A percentile compares a stretch with the other conserved stretches of the same genome.
phyloP scores from a whole-genome alignment of 129 eudicot genomes.

The Centaurea solstitialis region DNA sequence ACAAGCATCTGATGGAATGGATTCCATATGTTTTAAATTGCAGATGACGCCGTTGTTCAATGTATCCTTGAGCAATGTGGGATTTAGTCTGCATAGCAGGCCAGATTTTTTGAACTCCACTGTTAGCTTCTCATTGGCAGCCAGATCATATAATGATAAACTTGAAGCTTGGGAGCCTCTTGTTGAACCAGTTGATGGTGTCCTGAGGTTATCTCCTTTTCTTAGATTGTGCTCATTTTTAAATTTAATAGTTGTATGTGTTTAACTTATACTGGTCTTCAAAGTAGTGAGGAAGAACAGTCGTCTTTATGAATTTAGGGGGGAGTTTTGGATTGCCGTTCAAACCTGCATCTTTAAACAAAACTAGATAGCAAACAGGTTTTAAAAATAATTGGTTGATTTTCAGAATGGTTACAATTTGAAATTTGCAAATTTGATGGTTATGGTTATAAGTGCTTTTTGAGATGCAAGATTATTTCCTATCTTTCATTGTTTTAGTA shows the following conservation, averaged over 20 bases:
- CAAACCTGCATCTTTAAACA: neutral
- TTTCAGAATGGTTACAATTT: neutral
- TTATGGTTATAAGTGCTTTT: neutral
- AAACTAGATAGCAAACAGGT: neutral
- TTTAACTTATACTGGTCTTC: neutral
- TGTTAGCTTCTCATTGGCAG: slow-evolving; percentile 85
- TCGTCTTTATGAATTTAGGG: neutral
- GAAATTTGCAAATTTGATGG: neutral
- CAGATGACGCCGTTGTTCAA: slow-evolving; percentile 97
- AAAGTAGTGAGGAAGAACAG: neutral
- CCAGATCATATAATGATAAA: slow-evolving; percentile 91
- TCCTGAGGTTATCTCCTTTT: slow-evolving; percentile 58
- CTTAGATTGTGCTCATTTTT: neutral
- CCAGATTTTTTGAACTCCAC: slow-evolving; percentile 72
- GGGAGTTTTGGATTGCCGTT: neutral
- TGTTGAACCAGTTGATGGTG: slow-evolving; percentile 91
- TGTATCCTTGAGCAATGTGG: slow-evolving; percentile 72
- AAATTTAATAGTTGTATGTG: neutral
- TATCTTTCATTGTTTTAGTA: too few relatives aligned
- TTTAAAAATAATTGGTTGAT: neutral
- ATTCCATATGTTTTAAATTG: slow-evolving; percentile 32
- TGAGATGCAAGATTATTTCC: neutral
- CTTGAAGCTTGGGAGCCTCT: slow-evolving; percentile 98
- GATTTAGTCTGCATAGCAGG: slow-evolving; percentile 74
- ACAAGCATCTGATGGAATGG: neutral